Evolutionary conservation across 2,329 filamentous ascomycete genomes (phyloP), one percentile per base, ranked within the genome.

Genomic region (Aureobasidium sp.): DNA sequence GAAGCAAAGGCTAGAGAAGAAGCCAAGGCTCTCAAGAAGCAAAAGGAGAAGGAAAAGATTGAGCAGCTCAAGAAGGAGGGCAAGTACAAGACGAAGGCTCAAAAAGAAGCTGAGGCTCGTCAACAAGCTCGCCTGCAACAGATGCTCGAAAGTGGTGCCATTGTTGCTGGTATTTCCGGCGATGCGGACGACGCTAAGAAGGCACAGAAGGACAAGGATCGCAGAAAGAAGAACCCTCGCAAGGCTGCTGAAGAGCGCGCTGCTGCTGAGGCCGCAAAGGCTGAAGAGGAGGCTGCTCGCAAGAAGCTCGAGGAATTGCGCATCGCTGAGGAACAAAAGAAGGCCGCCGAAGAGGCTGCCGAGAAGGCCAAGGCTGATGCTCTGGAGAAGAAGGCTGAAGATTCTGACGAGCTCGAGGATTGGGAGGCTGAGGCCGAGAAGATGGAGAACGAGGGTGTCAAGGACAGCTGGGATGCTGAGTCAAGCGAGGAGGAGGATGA

Each of bases 401-500:
- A 84, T 53, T 86, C 85, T 20, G 87, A 89, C 17, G 88, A 81
- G 57, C 72, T 81, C 20, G 84, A 95, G 39, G 91, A 96, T 74
- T 96, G 92, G 92, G 91, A 97, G 75, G 85, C 87, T 34, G 87
- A 90, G 55, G 89, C 87, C 29, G 89, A 89, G 52, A 84, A 84
- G 12, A 84, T 89, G 29, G 88, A 89, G 17, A 87, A 88, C 64
- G 87, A 88, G 13, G 87, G 88, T 26, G 82, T 96, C 70, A 97
- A 97, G 77, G 93, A 97, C 67, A 93, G 88, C 79, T 97, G 93
- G 93, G 93, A 97, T 73, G 91, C 89, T 37, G 88, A 91, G 61
- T 87, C 86, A 2, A 89, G 90, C 53, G 88, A 90, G 7, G 89
- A 91, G 69, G 74, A 77, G 53, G 88, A 90, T 9, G 89, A 91